Percentiles rank a stretch among this genome's conserved stretches.
Conservation (phyloP, 305 asterid species). For the Fraxinus velutina region DNA sequence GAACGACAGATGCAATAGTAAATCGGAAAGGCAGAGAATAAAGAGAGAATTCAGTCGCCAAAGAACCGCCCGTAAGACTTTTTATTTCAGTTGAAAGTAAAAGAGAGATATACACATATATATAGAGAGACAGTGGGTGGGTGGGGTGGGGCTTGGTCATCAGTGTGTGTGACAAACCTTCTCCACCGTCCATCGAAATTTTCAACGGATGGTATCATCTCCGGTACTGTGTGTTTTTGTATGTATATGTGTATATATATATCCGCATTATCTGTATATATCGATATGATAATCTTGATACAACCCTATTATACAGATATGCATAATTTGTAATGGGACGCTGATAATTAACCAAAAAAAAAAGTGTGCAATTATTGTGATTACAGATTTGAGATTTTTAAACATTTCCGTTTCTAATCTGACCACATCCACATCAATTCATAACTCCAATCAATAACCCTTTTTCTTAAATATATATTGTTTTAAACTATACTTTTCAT, state of each 20-base stretch:
- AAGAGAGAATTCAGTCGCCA: constrained; percentile 16
- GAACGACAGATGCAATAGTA: constrained; percentile 18
- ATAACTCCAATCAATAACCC: not conserved
- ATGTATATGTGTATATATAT: not conserved
- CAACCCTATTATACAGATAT: too few relatives aligned
- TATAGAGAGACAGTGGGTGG: not conserved
- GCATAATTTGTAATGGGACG: not conserved
- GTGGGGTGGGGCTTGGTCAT: not conserved
- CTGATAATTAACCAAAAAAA: not conserved
- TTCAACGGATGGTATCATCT: not conserved
- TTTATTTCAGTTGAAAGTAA: not conserved
- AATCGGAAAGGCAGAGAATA: constrained; percentile 5
- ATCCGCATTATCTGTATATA: too few relatives aligned
- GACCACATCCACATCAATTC: not conserved
- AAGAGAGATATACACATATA: not conserved
- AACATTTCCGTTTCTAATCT: not conserved
- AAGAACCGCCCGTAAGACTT: constrained; percentile 28
- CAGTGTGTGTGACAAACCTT: not conserved
- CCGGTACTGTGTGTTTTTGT: not conserved
- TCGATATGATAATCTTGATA: too few relatives aligned
- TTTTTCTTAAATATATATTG: not conserved
- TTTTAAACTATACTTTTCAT: too few relatives aligned
- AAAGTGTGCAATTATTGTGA: not conserved
- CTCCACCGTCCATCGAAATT: not conserved
- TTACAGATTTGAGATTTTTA: not conserved